Base-by-base conservation (phyloP, 208 protist genomes). In the Leishmania major region DNA sequence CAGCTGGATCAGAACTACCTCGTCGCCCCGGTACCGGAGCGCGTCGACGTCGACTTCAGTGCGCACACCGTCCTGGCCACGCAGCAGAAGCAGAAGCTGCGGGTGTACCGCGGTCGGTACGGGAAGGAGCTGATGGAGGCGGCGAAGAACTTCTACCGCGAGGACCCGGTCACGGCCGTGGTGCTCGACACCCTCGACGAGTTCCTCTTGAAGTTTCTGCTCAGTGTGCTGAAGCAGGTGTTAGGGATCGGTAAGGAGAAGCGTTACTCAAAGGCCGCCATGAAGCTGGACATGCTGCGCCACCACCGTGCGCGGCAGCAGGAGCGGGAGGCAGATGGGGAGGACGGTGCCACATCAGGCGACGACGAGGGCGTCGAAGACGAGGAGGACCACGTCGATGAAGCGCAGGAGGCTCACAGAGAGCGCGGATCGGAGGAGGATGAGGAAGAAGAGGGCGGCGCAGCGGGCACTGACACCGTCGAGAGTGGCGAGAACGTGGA, bases 121-220 rank as follows among this genome's bases (percentile, higher is more conserved):
- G 93, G 90, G 31, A 96, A 91, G 79, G 91, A 92, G 45, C 81
- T 96, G 59, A 78, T 90, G 43, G 91, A 96, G 82, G 95, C 93
- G 35, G 91, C 93, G 1, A 93, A 94, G 78, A 89, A 93, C 86
- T 97, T 98, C 43, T 96, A 94, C 89, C 92, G 91, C 82, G 93
- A 96, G 77, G 95, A 96, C 82, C 91, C 92, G 28, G 89, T 91
- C 57, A 92, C 92, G 17, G 93, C 93, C 6, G 88, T 97, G 19
- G 93, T 97, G 69, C 90, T 98, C 5, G 95, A 98, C 82, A 96
- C 95, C 17, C 80, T 97, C n/a, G 95, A 98, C 79, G 95, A 98
- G 84, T 98, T 98, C 78, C 86, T 95, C 40, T 83, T 98, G 22
- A 93, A 93, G 78, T 96, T 92, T 79, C 85, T 98, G 17, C 84